Percentiles rank a stretch among this genome's conserved stretches.
Evolutionary conservation across 306 rosid genomes (phyloP).

Genomic region (Fragaria vesca): DNA sequence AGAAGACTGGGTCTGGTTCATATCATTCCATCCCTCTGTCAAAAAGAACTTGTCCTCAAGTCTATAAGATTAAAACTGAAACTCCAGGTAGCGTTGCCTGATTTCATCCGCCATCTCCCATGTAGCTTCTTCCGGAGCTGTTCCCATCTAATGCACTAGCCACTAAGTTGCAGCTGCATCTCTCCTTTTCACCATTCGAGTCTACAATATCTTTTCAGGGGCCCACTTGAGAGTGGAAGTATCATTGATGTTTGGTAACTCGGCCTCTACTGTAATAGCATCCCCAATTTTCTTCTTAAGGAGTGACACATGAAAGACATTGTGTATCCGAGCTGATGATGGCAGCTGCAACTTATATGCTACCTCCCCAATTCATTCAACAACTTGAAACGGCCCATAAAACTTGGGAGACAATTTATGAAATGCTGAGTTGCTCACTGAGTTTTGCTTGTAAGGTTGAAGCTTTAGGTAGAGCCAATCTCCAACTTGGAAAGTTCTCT

Average conservation of each 20-base stretch:
- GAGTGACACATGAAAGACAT: neutral
- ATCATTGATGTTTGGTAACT: neutral
- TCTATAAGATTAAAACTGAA: no score
- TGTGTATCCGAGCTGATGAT: fast-evolving
- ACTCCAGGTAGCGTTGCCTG: fast-evolving
- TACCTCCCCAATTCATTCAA: neutral
- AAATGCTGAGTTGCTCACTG: no score
- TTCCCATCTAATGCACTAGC: neutral
- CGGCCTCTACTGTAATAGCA: fast-evolving
- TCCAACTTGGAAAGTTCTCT: no score
- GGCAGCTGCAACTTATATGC: neutral
- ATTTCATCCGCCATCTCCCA: neutral
- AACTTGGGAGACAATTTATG: neutral
- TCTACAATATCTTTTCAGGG: neutral
- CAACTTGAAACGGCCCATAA: neutral
- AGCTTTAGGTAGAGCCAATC: no score
- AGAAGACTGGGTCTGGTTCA: fast-evolving
- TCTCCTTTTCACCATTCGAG: no score
- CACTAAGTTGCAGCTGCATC: neutral
- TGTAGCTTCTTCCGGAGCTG: neutral
- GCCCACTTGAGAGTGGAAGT: neutral
- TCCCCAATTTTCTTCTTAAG: neutral
- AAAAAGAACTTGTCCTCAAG: neutral
- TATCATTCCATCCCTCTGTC: no score
- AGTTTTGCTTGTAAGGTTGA: no score